Evolutionary conservation across 305 asterid genomes (phyloP), one percentile per base, ranked within the genome.

Genomic region (Fraxinus ornus): DNA sequence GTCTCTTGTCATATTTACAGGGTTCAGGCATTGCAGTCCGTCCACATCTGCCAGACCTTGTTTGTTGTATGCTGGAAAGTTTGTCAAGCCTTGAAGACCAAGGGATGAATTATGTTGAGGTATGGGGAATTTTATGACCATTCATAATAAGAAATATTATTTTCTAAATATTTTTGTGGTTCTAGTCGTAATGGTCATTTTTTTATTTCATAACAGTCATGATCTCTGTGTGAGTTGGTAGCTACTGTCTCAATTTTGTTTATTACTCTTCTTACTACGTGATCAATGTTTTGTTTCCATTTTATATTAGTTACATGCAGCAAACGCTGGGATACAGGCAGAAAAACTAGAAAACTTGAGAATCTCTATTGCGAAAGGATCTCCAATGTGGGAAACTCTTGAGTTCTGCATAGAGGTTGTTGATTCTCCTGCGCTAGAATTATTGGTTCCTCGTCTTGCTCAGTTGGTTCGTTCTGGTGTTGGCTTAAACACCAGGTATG

Each of bases 331-430:
- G 75, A 93, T 96, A 84, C 98, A 96, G 85, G 87, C 98, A 79
- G 98, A 96, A 86, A 96, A 96, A 89, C 96, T 96, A 55, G 99
- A 96, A 52, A 93, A 91, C 88, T 85, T 96, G 89, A 92, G 98
- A 68, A 91, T 96, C 80, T 96, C 99, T 80, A 94, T 94, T 10
- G 98, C 99, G 80, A 93, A 85, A 86, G 93, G 98, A 79, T 96
- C 99, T 85, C 98, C 97, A 78, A 94, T 96, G 99, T 96, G 99
- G 99, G 98, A 93, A 93, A 93, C 98, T 87, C 97, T 96, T 86
- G 98, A 96, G 79, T 85, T 95, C 84, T 96, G 99, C 88, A 90
- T 96, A 77, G 98, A 94, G 80, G 94, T 91, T 24, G 92, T 93
- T 76, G 99, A 96, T 92, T 88, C 93, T 78, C 89, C 79, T 75